phyloP scores from a whole-genome alignment of 495 filamentous ascomycete species.

The Podospora pseudopauciseta region DNA sequence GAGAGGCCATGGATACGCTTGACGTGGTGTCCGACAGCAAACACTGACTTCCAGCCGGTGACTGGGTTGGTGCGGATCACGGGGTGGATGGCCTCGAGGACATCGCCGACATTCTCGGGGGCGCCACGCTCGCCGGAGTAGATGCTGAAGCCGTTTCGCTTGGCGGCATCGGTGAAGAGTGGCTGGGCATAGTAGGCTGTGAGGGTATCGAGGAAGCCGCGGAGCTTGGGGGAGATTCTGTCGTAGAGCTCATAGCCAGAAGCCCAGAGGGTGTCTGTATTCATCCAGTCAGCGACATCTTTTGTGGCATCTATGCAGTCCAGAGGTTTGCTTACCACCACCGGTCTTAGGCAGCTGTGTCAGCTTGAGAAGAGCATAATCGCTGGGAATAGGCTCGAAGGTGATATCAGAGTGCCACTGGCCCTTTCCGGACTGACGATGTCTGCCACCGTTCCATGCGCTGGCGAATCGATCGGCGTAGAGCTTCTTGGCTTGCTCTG shows the following conservation, averaged over 20 bases:
- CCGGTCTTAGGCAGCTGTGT: constrained; percentile 64
- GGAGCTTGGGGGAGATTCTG: constrained; percentile 61
- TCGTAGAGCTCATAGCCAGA: constrained; percentile 78
- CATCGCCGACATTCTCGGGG: constrained; percentile 63
- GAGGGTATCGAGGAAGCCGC: constrained; percentile 63
- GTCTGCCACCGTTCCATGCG: constrained; percentile 21
- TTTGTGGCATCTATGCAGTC: not conserved
- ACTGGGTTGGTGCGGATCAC: constrained; percentile 80
- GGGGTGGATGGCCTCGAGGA: constrained; percentile 62
- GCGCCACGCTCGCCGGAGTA: constrained; percentile 56
- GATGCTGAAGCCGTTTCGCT: constrained; percentile 53
- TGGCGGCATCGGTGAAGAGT: constrained; percentile 55
- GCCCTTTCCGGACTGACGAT: constrained; percentile 40
- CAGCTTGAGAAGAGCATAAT: constrained; percentile 61
- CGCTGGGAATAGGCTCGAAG: constrained; percentile 62
- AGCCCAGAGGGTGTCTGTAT: constrained; percentile 67
- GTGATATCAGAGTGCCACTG: constrained; percentile 68
- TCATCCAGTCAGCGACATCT: not conserved
- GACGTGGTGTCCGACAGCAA: constrained; percentile 59
- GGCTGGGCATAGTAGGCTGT: constrained; percentile 64
- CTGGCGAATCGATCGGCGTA: constrained; percentile 39
- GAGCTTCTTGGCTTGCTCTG: constrained; percentile 53
- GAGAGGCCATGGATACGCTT: constrained; percentile 63
- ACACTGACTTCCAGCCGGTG: constrained; percentile 74
- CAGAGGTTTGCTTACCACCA: constrained; percentile 49